Evolutionary conservation across 768 basidiomycete species (phyloP), one percentile per base, ranked within the genome.

Genomic region (Tephrocybe sp.): DNA sequence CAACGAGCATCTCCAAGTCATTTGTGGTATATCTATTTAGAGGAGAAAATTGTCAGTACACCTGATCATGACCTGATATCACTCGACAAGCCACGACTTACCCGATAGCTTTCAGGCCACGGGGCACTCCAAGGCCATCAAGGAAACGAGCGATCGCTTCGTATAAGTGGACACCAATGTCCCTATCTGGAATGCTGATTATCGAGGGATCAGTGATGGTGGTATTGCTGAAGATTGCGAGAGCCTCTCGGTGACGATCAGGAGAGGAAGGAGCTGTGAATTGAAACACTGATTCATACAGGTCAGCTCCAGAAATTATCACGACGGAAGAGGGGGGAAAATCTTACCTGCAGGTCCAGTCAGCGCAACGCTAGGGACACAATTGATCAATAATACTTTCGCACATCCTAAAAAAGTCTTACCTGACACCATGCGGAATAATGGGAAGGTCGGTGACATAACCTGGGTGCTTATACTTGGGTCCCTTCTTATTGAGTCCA

Each of bases 231-330:
- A 97, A 98, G 60, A 96, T 84, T 2, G 89, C 84, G 13, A 95
- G 78, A 1, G 86, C 91, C 66, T 92, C 84, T 37, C 95, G 86
- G 69, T 98, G 95, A 35, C 94, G 87, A 52, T 87, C 83, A 2
- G 94, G 92, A 0, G 92, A 86, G 4, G 95, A 95, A 6, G 96
- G 94, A 0, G 96, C 89, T 7, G 96, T 98, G 69, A 95, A 98
- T 61, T 88, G 83, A 78, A 98, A 98, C 36, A 98, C 96, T 81
- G 42, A 15, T n/a, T n/a, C n/a, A 44, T 9, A 31, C 27, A 5
- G 42, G 50, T 46, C 19, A 48, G 21, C 15, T 35, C 25, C 27
- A 47, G 4, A 11, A n/a, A n/a, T n/a, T n/a, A n/a, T 8, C 36
- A 18, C 18, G 5, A 12, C 26, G 32, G 13, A 25, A 7, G 9